phyloP scores from a whole-genome alignment of 176 grass and related monocot genomes.

The Paspalum vaginatum region DNA sequence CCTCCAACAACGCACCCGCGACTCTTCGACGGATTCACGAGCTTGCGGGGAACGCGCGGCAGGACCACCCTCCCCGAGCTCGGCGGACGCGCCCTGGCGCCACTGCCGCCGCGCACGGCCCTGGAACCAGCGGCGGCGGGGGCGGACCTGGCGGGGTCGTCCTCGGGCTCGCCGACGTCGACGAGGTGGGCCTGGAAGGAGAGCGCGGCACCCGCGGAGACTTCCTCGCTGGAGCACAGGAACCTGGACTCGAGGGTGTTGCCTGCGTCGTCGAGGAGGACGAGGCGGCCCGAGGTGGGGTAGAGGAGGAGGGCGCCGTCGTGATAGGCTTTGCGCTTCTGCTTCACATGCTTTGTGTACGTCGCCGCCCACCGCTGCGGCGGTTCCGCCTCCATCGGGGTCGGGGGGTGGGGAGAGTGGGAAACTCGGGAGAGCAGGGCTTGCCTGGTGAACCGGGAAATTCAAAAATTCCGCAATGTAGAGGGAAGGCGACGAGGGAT shows the following conservation, averaged over 20 bases:
- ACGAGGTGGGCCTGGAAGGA: conserved; percentile 73
- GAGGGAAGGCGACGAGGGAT: no score
- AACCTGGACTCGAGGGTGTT: conserved; percentile 65
- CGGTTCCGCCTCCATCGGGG: conserved; percentile 43
- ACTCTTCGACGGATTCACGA: conserved; percentile 26
- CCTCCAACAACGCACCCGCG: not conserved
- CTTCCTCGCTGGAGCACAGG: conserved; percentile 48
- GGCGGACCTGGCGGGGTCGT: not conserved
- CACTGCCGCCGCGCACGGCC: conserved; percentile 9
- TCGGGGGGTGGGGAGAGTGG: no score
- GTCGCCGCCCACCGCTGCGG: conserved; percentile 58
- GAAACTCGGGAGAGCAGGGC: no score
- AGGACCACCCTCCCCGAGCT: conserved; percentile 9
- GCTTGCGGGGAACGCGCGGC: not conserved
- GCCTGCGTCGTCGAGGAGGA: conserved; percentile 63
- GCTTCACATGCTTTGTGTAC: conserved; percentile 84
- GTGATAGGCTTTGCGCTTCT: conserved; percentile 89
- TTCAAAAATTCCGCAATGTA: no score
- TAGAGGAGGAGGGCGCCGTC: conserved; percentile 61
- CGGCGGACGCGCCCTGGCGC: conserved; percentile 20
- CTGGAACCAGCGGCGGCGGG: conserved; percentile 9
- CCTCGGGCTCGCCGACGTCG: conserved; percentile 57
- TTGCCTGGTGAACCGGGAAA: no score
- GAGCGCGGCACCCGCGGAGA: conserved; percentile 51
- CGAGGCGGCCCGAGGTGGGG: conserved; percentile 54